Evolutionary conservation across 805 yeast genomes (phyloP).

Genomic region (Metschnikowia kofuensis): DNA sequence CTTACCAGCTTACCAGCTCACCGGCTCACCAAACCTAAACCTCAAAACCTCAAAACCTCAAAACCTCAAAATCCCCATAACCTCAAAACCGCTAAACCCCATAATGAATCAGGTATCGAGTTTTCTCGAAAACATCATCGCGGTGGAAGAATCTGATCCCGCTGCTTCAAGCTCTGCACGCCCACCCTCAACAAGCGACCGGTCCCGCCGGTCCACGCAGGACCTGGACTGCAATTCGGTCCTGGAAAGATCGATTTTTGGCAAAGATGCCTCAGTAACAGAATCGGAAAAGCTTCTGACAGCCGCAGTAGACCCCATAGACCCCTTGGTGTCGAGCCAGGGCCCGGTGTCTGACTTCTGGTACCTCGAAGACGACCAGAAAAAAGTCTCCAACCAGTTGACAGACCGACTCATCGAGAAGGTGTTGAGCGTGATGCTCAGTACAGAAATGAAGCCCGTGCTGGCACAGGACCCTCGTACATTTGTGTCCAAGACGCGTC

Average conservation of each 20-base stretch:
- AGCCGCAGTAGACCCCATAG: background rate
- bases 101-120: constrained; percentile 38
- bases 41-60: no score
- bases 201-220: constrained; percentile 4
- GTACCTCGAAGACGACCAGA: constrained; percentile 23
- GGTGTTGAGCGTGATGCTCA: constrained; percentile 64
- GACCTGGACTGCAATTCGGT: constrained; percentile 4
- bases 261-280: background rate
- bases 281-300: background rate
- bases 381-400: constrained; percentile 29
- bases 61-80: no score
- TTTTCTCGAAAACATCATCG: constrained; percentile 34
- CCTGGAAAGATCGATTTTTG: background rate
- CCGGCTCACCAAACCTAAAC: no score
- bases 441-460: constrained; percentile 41
- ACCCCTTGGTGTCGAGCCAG: background rate
- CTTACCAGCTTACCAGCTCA: no score
- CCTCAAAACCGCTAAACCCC: no score
- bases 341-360: constrained; percentile 24
- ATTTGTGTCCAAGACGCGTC: constrained; percentile 60
- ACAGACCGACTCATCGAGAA: constrained; percentile 74
- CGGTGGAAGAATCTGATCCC: constrained; percentile 21
- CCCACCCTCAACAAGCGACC: background rate
- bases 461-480: constrained; percentile 48
- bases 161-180: background rate